phyloP scores from a whole-genome alignment of 805 yeast species.

The Starmera pachycereana region DNA sequence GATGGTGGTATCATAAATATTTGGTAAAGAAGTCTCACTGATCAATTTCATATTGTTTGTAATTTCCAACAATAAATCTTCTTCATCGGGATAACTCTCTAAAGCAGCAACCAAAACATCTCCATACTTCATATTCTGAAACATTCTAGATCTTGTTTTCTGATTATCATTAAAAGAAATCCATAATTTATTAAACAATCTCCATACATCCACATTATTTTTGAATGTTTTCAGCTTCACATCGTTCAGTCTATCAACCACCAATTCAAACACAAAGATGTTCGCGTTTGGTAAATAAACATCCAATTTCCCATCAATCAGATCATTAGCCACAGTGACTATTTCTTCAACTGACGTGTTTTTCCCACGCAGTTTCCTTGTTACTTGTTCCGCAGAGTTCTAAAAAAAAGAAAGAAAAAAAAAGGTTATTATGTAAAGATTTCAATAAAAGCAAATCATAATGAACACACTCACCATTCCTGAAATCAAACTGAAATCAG shows the following conservation, averaged over 20 bases:
- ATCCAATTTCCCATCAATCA: constrained; percentile 22
- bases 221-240: constrained; percentile 32
- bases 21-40: constrained; percentile 7
- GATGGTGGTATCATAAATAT: constrained; percentile 9
- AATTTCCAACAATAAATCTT: constrained; percentile 1
- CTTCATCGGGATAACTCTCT: constrained; percentile 3
- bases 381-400: constrained; percentile 38
- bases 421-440: no score
- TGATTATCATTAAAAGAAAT: constrained; percentile 14
- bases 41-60: constrained; percentile 7
- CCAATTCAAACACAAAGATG: constrained; percentile 44
- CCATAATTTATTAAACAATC: constrained; percentile 34
- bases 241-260: constrained; percentile 53
- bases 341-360: constrained; percentile 33
- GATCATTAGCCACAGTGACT: constrained; percentile 21
- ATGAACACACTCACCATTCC: no score
- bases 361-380: constrained; percentile 49
- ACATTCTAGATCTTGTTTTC: constrained; percentile 26
- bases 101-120: constrained; percentile 24
- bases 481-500: no score
- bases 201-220: constrained; percentile 37
- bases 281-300: constrained; percentile 46
- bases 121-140: constrained; percentile 32
- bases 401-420: background rate
- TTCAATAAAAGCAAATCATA: no score